Evolutionary conservation across 371 early-diverging fungal species (phyloP).

Genomic region (Saksenaea oblongispora): DNA sequence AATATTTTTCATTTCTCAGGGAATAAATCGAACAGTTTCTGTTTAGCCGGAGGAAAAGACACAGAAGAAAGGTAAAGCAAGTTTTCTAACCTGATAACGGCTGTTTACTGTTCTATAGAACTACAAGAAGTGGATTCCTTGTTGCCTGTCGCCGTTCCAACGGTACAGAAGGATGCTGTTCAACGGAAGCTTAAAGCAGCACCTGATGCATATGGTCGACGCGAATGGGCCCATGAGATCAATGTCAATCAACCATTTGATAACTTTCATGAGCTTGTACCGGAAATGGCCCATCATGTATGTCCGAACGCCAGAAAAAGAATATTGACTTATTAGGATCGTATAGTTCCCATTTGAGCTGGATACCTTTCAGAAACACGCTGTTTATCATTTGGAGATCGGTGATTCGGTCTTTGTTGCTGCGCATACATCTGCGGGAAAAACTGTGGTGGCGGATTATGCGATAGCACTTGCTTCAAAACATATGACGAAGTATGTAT

Average conservation of each 20-base stretch:
- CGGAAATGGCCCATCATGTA: constrained; percentile 79
- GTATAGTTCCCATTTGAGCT: constrained; percentile 90
- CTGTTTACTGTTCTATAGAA: background rate
- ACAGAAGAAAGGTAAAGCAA: background rate
- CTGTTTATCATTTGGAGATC: constrained; percentile 94
- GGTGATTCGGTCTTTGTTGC: constrained; percentile 98
- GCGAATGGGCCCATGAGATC: constrained; percentile 93
- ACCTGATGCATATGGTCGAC: constrained; percentile 43
- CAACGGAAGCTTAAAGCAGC: constrained; percentile 32
- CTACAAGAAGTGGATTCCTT: constrained; percentile 41
- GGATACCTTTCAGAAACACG: constrained; percentile 98
- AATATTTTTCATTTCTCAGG: background rate
- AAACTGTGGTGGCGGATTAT: constrained; percentile 99
- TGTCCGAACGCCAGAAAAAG: background rate
- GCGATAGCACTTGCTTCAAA: constrained; percentile 93
- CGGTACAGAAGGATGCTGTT: constrained; percentile 18
- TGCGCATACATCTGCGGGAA: constrained; percentile 99
- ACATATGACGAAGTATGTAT: constrained; percentile 87
- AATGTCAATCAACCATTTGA: constrained; percentile 82
- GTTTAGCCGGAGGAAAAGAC: background rate
- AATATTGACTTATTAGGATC: background rate
- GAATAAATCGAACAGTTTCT: background rate
- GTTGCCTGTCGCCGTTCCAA: constrained; percentile 27
- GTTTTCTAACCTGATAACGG: background rate
- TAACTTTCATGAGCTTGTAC: constrained; percentile 84